These are phyloP conservation scores for Phytophthora rubi DNA, from an alignment of 352 stramenopile genomes.

Conservation along the genomic window DNA sequence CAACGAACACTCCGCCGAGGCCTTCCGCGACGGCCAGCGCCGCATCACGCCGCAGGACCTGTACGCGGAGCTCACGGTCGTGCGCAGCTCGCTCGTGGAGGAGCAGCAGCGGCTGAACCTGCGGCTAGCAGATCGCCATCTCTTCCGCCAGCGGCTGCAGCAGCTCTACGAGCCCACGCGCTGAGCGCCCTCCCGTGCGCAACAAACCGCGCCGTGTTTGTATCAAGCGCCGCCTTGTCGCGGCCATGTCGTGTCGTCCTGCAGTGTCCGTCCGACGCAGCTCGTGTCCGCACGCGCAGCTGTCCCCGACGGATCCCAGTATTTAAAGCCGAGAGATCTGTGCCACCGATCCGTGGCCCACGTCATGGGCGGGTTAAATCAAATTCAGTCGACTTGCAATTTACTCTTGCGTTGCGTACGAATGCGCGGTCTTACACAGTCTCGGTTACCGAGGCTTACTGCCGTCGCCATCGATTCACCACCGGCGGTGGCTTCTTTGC, in stretches of 20 bases:
- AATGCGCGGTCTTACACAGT: background rate
- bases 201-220: conserved; percentile 31
- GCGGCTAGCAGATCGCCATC: conserved; percentile 46
- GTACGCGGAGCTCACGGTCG: conserved; percentile 50
- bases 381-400: background rate
- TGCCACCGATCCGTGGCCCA: background rate
- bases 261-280: conserved; percentile 3
- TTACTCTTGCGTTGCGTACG: background rate
- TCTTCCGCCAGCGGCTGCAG: conserved; percentile 50
- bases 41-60: conserved; percentile 41
- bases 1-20: conserved; percentile 37
- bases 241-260: conserved; percentile 20
- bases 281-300: too few relatives aligned
- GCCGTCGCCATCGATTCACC: background rate
- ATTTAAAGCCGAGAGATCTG: conserved; percentile 37
- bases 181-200: conserved; percentile 14
- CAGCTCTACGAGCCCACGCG: conserved; percentile 52
- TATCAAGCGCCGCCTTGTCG: conserved; percentile 19
- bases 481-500: background rate
- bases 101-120: conserved; percentile 52
- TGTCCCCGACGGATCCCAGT: conserved; percentile 15
- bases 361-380: background rate
- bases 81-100: conserved; percentile 47
- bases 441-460: too few relatives aligned
- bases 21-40: conserved; percentile 41